A percentile compares a stretch with the other conserved stretches of the same genome.
phyloP scores from a whole-genome alignment of 139 green algal species.

The Axilococcus clingmanii region DNA sequence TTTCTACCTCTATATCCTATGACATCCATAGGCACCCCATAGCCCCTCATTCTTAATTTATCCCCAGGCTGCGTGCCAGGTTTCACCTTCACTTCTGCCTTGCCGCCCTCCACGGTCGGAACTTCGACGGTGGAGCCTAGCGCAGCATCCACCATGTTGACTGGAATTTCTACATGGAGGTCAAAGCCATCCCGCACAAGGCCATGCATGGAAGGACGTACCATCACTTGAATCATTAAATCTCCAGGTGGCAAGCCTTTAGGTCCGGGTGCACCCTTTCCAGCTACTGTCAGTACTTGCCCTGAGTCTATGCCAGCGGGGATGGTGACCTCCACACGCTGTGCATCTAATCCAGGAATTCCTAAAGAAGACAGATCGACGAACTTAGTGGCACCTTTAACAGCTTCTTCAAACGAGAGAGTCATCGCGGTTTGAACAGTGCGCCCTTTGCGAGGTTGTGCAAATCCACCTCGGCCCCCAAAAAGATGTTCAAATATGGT shows the following conservation, averaged over 20 bases:
- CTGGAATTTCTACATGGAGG: constrained; percentile 19
- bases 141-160: constrained; percentile 47
- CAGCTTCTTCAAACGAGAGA: constrained; percentile 47
- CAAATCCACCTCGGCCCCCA: neutral
- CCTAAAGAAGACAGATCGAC: constrained; percentile 24
- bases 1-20: constrained; percentile 11
- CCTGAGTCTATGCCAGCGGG: constrained; percentile 48
- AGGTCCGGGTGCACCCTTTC: constrained; percentile 8
- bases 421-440: constrained; percentile 17
- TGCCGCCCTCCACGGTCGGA: constrained; percentile 45
- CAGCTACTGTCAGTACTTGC: constrained; percentile 29
- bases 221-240: constrained; percentile 43
- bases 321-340: constrained; percentile 40
- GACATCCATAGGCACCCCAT: constrained; percentile 38
- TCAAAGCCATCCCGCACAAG: constrained; percentile 42
- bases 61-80: constrained; percentile 51
- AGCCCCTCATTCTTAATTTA: constrained; percentile 49
- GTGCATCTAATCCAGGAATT: constrained; percentile 10
- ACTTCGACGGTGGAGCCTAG: constrained; percentile 42
- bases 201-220: constrained; percentile 30
- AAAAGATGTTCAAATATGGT: constrained; percentile 22
- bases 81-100: constrained; percentile 33
- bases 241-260: constrained; percentile 16
- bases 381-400: constrained; percentile 29
- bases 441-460: neutral